phyloP scores from a whole-genome alignment of 768 basidiomycete species.

The Clathrus columnatus region DNA sequence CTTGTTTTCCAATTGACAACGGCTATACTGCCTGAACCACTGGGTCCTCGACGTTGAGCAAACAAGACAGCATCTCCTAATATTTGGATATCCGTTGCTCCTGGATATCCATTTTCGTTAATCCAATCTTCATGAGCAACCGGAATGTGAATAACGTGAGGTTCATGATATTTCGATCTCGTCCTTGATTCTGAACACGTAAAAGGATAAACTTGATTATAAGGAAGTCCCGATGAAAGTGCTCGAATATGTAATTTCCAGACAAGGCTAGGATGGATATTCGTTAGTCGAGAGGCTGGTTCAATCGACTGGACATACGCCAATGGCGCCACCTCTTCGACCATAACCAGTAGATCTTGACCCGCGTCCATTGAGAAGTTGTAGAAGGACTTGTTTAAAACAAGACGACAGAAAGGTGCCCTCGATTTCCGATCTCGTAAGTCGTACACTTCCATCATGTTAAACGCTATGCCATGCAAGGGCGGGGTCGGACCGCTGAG shows the following conservation, averaged over 20 bases:
- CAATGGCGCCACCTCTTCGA: background rate
- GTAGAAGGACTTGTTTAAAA: background rate
- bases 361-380: slow-evolving; percentile 6
- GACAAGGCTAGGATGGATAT: background rate
- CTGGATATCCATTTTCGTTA: background rate
- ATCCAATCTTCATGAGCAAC: slow-evolving; percentile 5
- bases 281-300: background rate
- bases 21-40: slow-evolving; percentile 1
- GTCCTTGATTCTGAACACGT: background rate
- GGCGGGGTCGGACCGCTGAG: background rate
- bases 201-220: background rate
- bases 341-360: slow-evolving; percentile 4
- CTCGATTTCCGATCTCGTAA: background rate
- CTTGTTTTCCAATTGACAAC: slow-evolving; percentile 1
- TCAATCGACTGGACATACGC: slow-evolving; percentile 1
- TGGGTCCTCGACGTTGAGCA: slow-evolving; percentile 3
- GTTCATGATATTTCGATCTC: background rate
- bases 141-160: background rate
- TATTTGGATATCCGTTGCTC: slow-evolving; percentile 4
- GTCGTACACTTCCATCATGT: slow-evolving; percentile 6
- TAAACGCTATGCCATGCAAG: background rate
- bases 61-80: slow-evolving; percentile 1
- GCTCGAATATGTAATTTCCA: slow-evolving; percentile 2
- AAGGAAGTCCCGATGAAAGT: background rate
- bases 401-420: background rate